A percentile compares a stretch with the other conserved stretches of the same genome.
Evolutionary conservation across 495 filamentous ascomycete genomes (phyloP).

Genomic region (Zalerion maritima): DNA sequence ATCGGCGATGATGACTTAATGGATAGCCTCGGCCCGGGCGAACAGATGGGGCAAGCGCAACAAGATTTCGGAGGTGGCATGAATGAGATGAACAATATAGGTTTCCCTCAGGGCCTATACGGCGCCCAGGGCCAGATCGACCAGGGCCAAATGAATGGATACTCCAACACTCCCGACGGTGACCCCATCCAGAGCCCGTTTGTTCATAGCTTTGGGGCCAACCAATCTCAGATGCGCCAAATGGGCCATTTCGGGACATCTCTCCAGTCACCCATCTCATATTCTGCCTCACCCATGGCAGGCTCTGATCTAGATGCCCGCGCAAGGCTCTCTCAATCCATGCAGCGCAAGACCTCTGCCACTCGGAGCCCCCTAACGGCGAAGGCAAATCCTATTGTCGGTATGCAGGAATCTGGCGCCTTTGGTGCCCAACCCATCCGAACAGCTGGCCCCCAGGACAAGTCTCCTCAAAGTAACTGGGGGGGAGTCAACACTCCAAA

Average conservation of each 20-base stretch:
- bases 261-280: conserved; percentile 35
- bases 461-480: conserved; percentile 71
- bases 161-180: conserved; percentile 76
- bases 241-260: conserved; percentile 42
- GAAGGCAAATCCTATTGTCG: conserved; percentile 34
- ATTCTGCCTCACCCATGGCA: conserved; percentile 34
- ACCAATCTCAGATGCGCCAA: conserved; percentile 51
- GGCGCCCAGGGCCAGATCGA: conserved; percentile 24
- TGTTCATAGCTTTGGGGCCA: conserved; percentile 58
- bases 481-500: conserved; percentile 57
- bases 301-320: conserved; percentile 45
- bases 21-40: conserved; percentile 37
- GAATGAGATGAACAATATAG: conserved; percentile 34
- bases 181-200: conserved; percentile 82
- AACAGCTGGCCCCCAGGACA: conserved; percentile 55
- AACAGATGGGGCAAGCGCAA: conserved; percentile 29
- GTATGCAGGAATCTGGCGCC: conserved; percentile 21
- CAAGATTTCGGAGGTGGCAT: conserved; percentile 32
- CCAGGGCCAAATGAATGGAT: conserved; percentile 52
- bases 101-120: conserved; percentile 31
- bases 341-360: conserved; percentile 57
- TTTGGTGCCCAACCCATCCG: conserved; percentile 65
- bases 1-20: conserved; percentile 53
- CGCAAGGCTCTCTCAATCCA: conserved; percentile 39
- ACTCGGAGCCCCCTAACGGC: conserved; percentile 66